Conservation (phyloP, 2,329 filamentous ascomycete genomes). For the Trichophyton verrucosum region DNA sequence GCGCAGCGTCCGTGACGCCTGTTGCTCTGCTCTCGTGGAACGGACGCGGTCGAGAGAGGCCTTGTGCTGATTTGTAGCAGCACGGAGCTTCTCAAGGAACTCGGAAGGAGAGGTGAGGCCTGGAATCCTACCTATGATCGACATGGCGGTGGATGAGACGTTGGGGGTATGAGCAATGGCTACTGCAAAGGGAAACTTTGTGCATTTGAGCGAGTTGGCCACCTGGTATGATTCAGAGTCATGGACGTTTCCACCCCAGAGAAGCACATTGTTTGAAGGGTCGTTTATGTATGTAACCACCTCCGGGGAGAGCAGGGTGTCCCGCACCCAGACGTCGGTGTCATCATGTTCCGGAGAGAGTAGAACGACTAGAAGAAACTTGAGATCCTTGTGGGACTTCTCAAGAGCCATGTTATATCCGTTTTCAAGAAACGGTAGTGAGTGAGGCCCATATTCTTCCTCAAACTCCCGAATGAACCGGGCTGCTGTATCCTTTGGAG, state of each 20-base stretch:
- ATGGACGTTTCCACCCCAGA: conserved; percentile 88
- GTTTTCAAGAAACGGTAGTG: conserved; percentile 67
- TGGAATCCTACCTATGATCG: conserved; percentile 64
- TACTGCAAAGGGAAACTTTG: conserved; percentile 82
- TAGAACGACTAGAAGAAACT: conserved; percentile 79
- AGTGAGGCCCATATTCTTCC: conserved; percentile 64
- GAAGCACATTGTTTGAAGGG: conserved; percentile 61
- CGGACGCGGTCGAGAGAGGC: conserved; percentile 62
- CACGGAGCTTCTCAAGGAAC: conserved; percentile 64
- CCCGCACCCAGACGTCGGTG: conserved; percentile 64
- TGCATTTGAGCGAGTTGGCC: conserved; percentile 71
- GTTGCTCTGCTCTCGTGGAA: conserved; percentile 64
- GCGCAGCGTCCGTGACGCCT: conserved; percentile 68
- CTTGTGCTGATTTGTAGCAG: conserved; percentile 62
- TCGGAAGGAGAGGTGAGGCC: conserved; percentile 58
- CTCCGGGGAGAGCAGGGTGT: conserved; percentile 66
- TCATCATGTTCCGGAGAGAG: conserved; percentile 92
- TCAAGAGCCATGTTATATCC: conserved; percentile 90
- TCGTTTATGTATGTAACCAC: conserved; percentile 64
- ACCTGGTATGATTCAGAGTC: conserved; percentile 94
- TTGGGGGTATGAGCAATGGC: conserved; percentile 78
- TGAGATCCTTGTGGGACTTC: conserved; percentile 75
- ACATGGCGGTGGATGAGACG: conserved; percentile 77
- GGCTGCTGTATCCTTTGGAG: conserved; percentile 75
- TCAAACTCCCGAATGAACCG: conserved; percentile 88